Conservation (phyloP, 192 early-diverging fungal genomes). For the Mortierella alpina region DNA sequence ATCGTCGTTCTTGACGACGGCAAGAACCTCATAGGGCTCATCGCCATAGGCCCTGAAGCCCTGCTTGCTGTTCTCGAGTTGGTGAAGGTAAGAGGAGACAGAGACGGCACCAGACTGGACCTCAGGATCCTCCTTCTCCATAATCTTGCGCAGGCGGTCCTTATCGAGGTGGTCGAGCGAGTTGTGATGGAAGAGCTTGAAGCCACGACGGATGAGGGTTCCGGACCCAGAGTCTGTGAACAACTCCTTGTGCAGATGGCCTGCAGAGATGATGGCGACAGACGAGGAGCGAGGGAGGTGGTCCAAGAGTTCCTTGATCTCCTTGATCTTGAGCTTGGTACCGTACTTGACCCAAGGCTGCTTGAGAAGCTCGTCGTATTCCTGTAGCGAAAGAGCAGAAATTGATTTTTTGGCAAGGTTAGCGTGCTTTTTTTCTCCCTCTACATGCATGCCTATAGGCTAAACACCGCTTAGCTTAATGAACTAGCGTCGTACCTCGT, state of each 20-base stretch:
- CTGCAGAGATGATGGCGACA: slow-evolving; percentile 98
- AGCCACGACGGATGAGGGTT: slow-evolving; percentile 95
- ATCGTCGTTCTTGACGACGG: slow-evolving; percentile 75
- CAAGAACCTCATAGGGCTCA: slow-evolving; percentile 93
- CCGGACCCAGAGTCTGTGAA: slow-evolving; percentile 98
- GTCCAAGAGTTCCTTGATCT: slow-evolving; percentile 98
- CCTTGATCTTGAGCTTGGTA: slow-evolving; percentile 96
- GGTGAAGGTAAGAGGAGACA: slow-evolving; percentile 79
- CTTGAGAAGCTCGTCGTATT: slow-evolving; percentile 94
- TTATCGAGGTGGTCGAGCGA: slow-evolving; percentile 77
- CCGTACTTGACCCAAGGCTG: slow-evolving; percentile 98
- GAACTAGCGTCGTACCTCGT: slow-evolving; percentile 77
- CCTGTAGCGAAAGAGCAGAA: slow-evolving; percentile 59
- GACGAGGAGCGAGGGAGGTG: slow-evolving; percentile 96
- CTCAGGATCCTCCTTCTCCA: slow-evolving; percentile 79
- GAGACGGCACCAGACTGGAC: slow-evolving; percentile 73
- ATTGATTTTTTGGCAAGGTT: neutral
- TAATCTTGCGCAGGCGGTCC: slow-evolving; percentile 82
- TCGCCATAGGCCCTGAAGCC: slow-evolving; percentile 88
- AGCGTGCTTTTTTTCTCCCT: neutral
- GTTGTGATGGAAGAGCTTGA: slow-evolving; percentile 84
- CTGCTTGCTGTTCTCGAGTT: slow-evolving; percentile 67
- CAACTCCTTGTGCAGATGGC: slow-evolving; percentile 98
- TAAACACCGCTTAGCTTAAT: neutral
- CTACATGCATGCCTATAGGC: neutral